These are phyloP conservation scores for Pythium volutum DNA, from an alignment of 352 stramenopile genomes.

Conservation along the genomic window DNA sequence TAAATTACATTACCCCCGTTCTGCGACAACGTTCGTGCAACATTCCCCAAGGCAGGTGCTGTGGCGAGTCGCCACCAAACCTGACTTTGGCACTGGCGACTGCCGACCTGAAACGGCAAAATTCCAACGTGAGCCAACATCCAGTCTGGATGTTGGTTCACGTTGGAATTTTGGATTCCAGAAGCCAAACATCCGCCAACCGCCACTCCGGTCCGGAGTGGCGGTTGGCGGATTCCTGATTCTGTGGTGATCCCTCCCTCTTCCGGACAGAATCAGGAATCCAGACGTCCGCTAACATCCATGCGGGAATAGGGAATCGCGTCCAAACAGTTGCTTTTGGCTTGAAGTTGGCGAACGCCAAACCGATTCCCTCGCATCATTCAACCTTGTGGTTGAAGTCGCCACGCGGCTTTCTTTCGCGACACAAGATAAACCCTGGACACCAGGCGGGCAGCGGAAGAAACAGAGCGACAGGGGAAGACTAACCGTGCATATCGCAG, in stretches of 20 bases:
- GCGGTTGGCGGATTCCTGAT: too few species aligned
- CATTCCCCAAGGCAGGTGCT: not conserved
- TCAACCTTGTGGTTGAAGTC: conserved; percentile 25
- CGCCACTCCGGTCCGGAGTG: too few species aligned
- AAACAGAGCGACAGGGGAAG: not conserved
- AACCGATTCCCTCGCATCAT: not conserved
- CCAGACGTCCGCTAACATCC: conserved; percentile 23
- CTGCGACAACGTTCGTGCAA: conserved; percentile 15
- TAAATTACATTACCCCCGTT: conserved; percentile 31
- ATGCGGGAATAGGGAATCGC: not conserved
- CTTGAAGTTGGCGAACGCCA: conserved; percentile 25
- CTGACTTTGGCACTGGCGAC: too few species aligned
- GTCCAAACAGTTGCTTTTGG: not conserved
- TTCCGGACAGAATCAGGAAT: too few species aligned
- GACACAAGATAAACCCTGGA: too few species aligned
- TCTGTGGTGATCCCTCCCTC: too few species aligned
- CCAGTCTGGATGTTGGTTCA: too few species aligned
- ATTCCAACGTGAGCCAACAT: conserved; percentile 27
- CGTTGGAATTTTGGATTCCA: too few species aligned
- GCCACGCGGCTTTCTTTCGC: not conserved
- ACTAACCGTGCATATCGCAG: conserved; percentile 2
- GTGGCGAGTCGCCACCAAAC: too few species aligned
- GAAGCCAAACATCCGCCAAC: too few species aligned
- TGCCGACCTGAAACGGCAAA: conserved; percentile 14
- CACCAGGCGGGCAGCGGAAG: too few species aligned